phyloP scores from a whole-genome alignment of 2,329 filamentous ascomycete genomes.

The Penicillium glabrum region DNA sequence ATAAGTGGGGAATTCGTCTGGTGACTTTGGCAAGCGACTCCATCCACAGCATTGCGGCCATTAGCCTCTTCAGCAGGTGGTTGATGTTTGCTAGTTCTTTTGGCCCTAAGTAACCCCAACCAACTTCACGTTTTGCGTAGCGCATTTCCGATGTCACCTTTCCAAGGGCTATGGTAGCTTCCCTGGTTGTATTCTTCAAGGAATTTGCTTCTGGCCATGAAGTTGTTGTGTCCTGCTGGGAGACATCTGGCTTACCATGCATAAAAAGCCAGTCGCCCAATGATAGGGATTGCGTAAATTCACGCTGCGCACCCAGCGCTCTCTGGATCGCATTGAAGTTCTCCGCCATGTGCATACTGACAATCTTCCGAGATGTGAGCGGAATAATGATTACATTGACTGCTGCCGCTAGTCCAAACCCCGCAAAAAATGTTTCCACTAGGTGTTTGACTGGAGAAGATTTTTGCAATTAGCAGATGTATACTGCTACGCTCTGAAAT shows the following conservation, averaged over 20 bases:
- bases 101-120: neutral
- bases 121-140: neutral
- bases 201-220: neutral
- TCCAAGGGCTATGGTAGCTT: neutral
- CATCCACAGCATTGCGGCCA: neutral
- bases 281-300: neutral
- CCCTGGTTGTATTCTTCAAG: neutral
- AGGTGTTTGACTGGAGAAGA: neutral
- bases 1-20: neutral
- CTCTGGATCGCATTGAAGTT: neutral
- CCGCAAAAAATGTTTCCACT: neutral
- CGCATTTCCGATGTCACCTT: neutral
- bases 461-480: neutral
- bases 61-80: neutral
- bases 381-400: neutral
- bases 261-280: neutral
- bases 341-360: neutral
- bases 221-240: neutral
- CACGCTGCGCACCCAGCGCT: neutral
- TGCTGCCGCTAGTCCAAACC: neutral
- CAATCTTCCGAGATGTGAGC: neutral
- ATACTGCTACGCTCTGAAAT: neutral
- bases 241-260: neutral
- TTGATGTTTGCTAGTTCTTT: neutral
- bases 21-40: neutral